Base-by-base conservation (phyloP, 345 rosid species). In the Brassica juncea region DNA sequence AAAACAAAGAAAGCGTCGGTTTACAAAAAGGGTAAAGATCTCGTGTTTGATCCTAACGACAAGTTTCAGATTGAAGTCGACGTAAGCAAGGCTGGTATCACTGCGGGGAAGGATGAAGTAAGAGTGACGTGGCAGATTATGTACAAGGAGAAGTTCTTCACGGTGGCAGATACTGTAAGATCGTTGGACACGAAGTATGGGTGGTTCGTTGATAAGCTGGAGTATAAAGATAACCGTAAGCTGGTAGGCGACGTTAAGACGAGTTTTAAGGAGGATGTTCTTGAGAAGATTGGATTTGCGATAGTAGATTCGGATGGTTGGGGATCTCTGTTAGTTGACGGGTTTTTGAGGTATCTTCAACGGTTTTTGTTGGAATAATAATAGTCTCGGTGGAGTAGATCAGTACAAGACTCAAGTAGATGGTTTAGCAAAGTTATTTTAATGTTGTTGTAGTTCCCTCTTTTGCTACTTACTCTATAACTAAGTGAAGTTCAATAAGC, bases 1-100 rank as follows among this genome's bases (percentile, higher is more conserved):
- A 31, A 10, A 37, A 37, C 72, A 71, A 64, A n/a, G 3, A 8
- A 55, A 27, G 59, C 35, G 3, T 12, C 44, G 2, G 49, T 55
- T 23, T 8, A 27, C 4, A 64, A 54, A 7, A 12, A 37, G 1
- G 81, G 81, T 9, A 71, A 71, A 52, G 72, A 78, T 1, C 76
- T 78, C 4, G 76, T 1, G 47, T 37, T 62, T 28, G 49, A 47
- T 6, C 59, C 60, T 16, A 54, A 64, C 10, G 72, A 71, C 1
- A 23, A 15, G 76, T 78, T 78, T 60, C 35, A 71, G 0, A 65
- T 78, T 15, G 81, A 78, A 71, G 66, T 14, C 8, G 81, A 65
- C 14, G 66, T 78, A 3, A 57, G 58, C 42, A 25, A 27, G 25
- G 32, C 34, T 0, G 35, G 27, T 1, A 15, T 78, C 34, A 34